phyloP scores from a whole-genome alignment of 2,329 filamentous ascomycete species.

The Aureobasidium subglaciale region DNA sequence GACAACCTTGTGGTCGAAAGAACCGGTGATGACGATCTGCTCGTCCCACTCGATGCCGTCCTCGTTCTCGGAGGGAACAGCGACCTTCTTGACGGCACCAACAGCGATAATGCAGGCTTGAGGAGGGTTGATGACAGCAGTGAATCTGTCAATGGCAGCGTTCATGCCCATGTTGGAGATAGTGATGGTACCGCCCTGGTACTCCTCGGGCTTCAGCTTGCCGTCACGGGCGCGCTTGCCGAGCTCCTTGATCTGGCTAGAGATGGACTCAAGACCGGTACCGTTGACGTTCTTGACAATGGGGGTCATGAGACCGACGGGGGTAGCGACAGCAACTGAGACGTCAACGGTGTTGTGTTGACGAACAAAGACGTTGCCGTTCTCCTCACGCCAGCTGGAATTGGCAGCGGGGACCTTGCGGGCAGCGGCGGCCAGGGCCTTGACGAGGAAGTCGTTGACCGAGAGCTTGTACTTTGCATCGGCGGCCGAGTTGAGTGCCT shows the following conservation, averaged over 20 bases:
- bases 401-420: slow-evolving; percentile 94
- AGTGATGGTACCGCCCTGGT: slow-evolving; percentile 97
- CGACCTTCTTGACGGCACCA: slow-evolving; percentile 91
- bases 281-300: slow-evolving; percentile 86
- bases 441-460: slow-evolving; percentile 99
- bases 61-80: slow-evolving; percentile 76
- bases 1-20: slow-evolving; percentile 98
- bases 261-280: slow-evolving; percentile 84
- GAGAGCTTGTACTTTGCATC: slow-evolving; percentile 98
- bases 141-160: slow-evolving; percentile 89
- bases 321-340: slow-evolving; percentile 90
- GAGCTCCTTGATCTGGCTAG: slow-evolving; percentile 84
- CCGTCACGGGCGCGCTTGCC: slow-evolving; percentile 92
- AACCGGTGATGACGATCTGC: slow-evolving; percentile 88
- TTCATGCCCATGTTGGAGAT: slow-evolving; percentile 99
- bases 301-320: slow-evolving; percentile 89
- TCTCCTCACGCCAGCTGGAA: slow-evolving; percentile 80
- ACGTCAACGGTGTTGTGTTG: slow-evolving; percentile 92
- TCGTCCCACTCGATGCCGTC: slow-evolving; percentile 94
- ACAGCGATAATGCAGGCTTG: slow-evolving; percentile 94
- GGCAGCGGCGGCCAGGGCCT: slow-evolving; percentile 81
- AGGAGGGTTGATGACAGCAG: slow-evolving; percentile 97
- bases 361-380: slow-evolving; percentile 72
- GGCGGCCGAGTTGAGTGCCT: slow-evolving; percentile 79
- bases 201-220: slow-evolving; percentile 99